Percentiles rank a stretch among this genome's conserved stretches.
Conservation (phyloP, 2,329 filamentous ascomycete genomes). For the Alternaria consortialis region DNA sequence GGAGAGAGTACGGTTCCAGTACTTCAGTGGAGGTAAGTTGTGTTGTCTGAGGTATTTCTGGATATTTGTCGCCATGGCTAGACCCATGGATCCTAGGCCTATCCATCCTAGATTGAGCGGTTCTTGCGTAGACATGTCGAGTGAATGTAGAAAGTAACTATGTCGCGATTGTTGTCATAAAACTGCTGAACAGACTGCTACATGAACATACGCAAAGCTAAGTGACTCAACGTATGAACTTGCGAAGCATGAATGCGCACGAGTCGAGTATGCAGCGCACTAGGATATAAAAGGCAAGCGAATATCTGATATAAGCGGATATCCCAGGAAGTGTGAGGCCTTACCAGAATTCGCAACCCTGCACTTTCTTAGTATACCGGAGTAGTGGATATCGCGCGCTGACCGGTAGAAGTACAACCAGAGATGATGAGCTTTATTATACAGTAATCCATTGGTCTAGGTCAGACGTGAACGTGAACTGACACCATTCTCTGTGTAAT, state of each 20-base stretch:
- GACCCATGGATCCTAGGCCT: slow-evolving; percentile 63
- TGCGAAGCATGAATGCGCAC: background rate
- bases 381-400: background rate
- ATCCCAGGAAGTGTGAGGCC: slow-evolving; percentile 2
- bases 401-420: background rate
- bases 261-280: slow-evolving; percentile 8
- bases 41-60: slow-evolving; percentile 53
- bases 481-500: background rate
- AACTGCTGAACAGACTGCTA: background rate
- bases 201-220: background rate
- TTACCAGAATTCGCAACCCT: background rate
- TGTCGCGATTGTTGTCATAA: background rate
- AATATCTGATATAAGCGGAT: slow-evolving; percentile 4
- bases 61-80: slow-evolving; percentile 60
- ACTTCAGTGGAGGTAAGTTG: slow-evolving; percentile 44
- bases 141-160: background rate
- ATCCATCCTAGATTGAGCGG: slow-evolving; percentile 31
- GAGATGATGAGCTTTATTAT: background rate
- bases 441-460: background rate
- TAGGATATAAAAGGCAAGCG: slow-evolving; percentile 15
- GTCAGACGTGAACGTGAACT: background rate
- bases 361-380: background rate
- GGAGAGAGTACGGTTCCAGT: slow-evolving; percentile 60
- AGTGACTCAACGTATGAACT: background rate
- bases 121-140: slow-evolving; percentile 16